Base-by-base conservation (phyloP, 108 stramenopile species). In the Conticribra weissflogii region DNA sequence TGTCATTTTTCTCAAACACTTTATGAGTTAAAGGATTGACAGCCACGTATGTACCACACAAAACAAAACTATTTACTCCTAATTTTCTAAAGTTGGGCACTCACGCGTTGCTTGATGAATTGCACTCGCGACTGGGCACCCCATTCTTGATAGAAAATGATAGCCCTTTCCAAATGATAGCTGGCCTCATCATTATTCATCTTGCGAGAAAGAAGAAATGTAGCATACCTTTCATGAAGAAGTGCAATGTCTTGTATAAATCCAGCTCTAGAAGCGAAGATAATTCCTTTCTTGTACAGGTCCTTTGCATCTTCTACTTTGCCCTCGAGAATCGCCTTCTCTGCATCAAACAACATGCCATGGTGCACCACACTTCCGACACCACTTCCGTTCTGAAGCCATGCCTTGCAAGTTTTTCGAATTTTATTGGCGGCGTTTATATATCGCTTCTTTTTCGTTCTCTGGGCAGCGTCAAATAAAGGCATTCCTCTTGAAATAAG, bases 171-270 rank as follows among this genome's bases (percentile, higher is more conserved):
- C 19, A 25, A 29, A 18, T 51, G 65, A 48, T 66, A 41, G 14
- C 44, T 9, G 9, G n/a, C 34, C 22, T 33, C 59, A 19, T 59
- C 18, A 7, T 59, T 21, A 9, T 36, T 33, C 24, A 59, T 33
- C 21, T 41, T 19, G 21, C 24, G 31, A 4, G 31, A 5, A 19
- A 36, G 4, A 2, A 59, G 34, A 25, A 59, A 41, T 3, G 33
- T 5, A 41, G 59, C 31, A 41, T 36, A 59, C 19, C 59, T 59
- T 4, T 36, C 16, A 21, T 59, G 22, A 12, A 59, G 34, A 3
- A 59, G 21, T 23, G 61, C 61, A 31, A 48, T 30, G 46, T 62
- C 61, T 48, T 62, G 61, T 14, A 21, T 28, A 48, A 62, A 46
- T 21, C 61, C 61, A 29, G 61, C 12, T 62, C 46, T 24, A 15